Base-by-base conservation (phyloP, 805 yeast genomes). In the Saccharomycopsis lassenensis region DNA sequence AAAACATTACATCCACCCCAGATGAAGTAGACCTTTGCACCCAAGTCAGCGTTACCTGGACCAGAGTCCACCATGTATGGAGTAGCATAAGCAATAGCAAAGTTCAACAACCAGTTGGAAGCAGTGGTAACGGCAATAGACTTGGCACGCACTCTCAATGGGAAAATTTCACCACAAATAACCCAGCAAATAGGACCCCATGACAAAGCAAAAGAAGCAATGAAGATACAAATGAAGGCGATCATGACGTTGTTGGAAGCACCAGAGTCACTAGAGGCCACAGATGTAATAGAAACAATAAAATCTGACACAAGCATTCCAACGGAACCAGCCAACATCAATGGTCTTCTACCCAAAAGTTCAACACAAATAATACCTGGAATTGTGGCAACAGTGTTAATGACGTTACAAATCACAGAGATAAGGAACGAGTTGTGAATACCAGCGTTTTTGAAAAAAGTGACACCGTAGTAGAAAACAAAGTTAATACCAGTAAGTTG, bases 151-250 rank as follows among this genome's bases (percentile, higher is more conserved):
- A 77, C 73, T 55, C 78, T 71, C 36, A 80, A 69, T 44, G 87
- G 82, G 67, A 68, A 81, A 29, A 68, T 57, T 49, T 72, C 78
- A 48, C 74, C 73, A 49, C 60, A 55, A 38, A 71, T 55, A 35
- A 71, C 81, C 86, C 87, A 82, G 29, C 72, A 74, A 44, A 71
- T 73, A 26, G 89, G 85, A 55, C 87, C 89, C 93, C 93, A 82
- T 19, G 87, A 71, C 4, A 82, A 66, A 7, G 89, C 91, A 60
- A 79, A 78, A 54, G 76, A 75, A 39, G 77, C 73, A 46, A 82
- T 76, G 54, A 77, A 82, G 44, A 69, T 43, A 55, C 73, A 71
- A 3, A 64, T 54, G 47, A 69, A 66, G 21, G 72, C 72, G 48
- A 72, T 64, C 47, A 68, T 58, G 33, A 61, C 66, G 52, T 65